Conservation (phyloP, 371 early-diverging fungal species). For the Thermomucor indicae-seudaticae region DNA sequence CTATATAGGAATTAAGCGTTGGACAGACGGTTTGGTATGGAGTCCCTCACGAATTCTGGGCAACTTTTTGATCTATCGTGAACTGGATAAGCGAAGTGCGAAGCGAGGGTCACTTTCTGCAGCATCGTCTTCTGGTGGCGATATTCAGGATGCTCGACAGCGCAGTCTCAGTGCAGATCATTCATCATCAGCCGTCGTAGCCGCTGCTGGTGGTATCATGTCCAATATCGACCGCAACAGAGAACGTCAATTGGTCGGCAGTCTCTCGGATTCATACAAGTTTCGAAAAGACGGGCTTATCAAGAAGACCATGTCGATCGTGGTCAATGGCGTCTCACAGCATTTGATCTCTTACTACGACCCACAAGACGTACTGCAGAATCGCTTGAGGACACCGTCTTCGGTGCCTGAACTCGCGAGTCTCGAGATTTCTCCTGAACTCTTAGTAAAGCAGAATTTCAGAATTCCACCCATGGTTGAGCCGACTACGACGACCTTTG, state of each 20-base stretch:
- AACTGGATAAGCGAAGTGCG: conserved; percentile 42
- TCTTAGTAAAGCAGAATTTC: conserved; percentile 49
- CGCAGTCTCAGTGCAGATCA: conserved; percentile 27
- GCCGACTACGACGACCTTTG: conserved; percentile 23
- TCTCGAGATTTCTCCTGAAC: conserved; percentile 50
- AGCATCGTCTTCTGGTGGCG: background rate
- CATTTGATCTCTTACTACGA: conserved; percentile 85
- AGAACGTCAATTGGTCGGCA: conserved; percentile 58
- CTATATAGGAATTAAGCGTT: conserved; percentile 59
- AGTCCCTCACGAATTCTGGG: conserved; percentile 64
- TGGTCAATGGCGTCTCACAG: conserved; percentile 70
- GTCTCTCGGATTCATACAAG: conserved; percentile 57
- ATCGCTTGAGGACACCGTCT: conserved; percentile 55
- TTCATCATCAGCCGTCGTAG: background rate
- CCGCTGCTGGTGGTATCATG: conserved; percentile 8
- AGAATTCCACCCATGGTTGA: conserved; percentile 48
- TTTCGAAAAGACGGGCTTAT: conserved; percentile 80
- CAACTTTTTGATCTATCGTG: conserved; percentile 62
- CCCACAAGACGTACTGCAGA: conserved; percentile 65
- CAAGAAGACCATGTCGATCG: conserved; percentile 83
- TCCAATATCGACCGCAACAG: conserved; percentile 31
- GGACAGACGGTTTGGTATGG: conserved; percentile 75
- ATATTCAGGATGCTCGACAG: conserved; percentile 5
- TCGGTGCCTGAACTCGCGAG: conserved; percentile 48
- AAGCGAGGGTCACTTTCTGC: conserved; percentile 16